Evolutionary conservation across 495 filamentous ascomycete genomes (phyloP).

Genomic region (Aspergillus diversus): DNA sequence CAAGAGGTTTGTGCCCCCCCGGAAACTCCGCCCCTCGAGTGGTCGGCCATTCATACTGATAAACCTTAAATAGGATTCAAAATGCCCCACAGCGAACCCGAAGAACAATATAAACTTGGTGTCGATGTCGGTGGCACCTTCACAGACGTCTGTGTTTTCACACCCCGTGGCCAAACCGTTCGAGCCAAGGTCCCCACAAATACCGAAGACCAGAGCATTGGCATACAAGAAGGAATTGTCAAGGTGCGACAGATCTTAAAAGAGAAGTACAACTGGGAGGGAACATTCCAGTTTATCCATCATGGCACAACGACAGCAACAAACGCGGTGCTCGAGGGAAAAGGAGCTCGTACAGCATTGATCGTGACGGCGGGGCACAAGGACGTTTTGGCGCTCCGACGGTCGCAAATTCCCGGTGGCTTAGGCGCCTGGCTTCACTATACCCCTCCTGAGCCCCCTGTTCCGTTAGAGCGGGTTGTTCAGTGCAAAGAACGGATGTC

Average conservation of each 20-base stretch:
- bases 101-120: slow-evolving; percentile 30
- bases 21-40: not conserved
- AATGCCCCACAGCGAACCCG: slow-evolving; percentile 8
- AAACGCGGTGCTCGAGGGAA: slow-evolving; percentile 47
- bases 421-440: slow-evolving; percentile 53
- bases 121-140: slow-evolving; percentile 54
- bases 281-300: slow-evolving; percentile 42
- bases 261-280: slow-evolving; percentile 29
- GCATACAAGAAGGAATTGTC: slow-evolving; percentile 46
- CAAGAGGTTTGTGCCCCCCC: not conserved
- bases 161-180: slow-evolving; percentile 42
- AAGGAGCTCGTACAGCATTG: slow-evolving; percentile 45
- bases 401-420: slow-evolving; percentile 54
- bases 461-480: slow-evolving; percentile 52
- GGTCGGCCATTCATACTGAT: too few species aligned
- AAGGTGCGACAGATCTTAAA: slow-evolving; percentile 39
- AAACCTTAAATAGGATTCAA: not conserved
- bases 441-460: slow-evolving; percentile 50
- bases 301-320: slow-evolving; percentile 47
- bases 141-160: slow-evolving; percentile 52
- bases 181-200: slow-evolving; percentile 55
- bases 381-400: slow-evolving; percentile 44
- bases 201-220: slow-evolving; percentile 50
- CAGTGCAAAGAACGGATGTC: slow-evolving; percentile 53
- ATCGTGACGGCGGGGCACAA: slow-evolving; percentile 47